Evolutionary conservation across 805 yeast species (phyloP), one percentile per base, ranked within the genome.

Genomic region (Wickerhamiella spandovensis): DNA sequence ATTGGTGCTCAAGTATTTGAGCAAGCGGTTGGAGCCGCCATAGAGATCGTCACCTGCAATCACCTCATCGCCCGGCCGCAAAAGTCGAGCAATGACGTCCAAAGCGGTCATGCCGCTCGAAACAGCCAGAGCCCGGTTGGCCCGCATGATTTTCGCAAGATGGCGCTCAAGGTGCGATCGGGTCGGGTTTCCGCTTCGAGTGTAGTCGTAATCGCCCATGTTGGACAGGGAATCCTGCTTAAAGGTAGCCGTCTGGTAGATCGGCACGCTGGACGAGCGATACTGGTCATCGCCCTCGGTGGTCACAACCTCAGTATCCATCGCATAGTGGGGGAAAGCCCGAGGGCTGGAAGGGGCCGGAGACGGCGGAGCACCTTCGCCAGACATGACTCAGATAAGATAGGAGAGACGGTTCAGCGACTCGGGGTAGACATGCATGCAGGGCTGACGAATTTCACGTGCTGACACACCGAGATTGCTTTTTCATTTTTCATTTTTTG

Each of bases 181-280:
- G 1, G 97, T 86, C 22, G 97, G 97, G 67, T 89, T 89, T 3
- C 97, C 97, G 13, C 94, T 82, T 58, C 97, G 74, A 0, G 97
- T 86, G 67, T 85, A 85, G 63, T 82, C 90, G 62, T 81, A 86
- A 58, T 80, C 82, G 2, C 94, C 90, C 81, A 84, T 77, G 58
- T 82, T 79, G 39, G 77, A 71, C 53, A 85, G 69, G 0, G 84
- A 76, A 44, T 73, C 74, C 65, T 85, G 92, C 67, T 87, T 88
- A 72, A 89, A 89, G 5, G 97, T 89, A n/a, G 97, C 95, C 0
- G 92, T 78, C 65, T 86, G 95, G 67, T 89, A 89, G 41, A 89
- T 72, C 3, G 97, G 97, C 10, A 94, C 86, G 24, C 82, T 81
- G 5, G 92, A 82, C 1, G 96, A 78, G 54, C 81, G 78, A 71